Base-by-base conservation (phyloP, 305 asterid species). In the Fraxinus ornus region DNA sequence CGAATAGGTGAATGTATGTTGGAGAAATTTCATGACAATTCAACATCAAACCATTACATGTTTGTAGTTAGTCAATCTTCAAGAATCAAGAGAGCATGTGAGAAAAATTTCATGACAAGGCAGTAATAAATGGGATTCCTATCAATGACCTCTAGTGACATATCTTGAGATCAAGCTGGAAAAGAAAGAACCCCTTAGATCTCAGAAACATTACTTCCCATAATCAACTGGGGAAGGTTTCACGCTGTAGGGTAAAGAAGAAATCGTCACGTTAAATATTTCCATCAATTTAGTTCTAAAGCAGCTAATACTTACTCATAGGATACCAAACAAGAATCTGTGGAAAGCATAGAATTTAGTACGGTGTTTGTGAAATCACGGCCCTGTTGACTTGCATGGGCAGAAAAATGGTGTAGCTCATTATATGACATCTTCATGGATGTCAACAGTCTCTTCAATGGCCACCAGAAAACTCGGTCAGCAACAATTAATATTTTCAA, bases 281-380 rank as follows among this genome's bases (percentile, higher is more conserved):
- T 75, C 41, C 17, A 82, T 41, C 84, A 80, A 84, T 70, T 36
- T 74, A 66, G 57, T 62, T 41, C 68, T 71, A 28, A 78, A 52
- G 78, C 28, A 41, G 84, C 76, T 41, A 79, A 80, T 78, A 90
- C 96, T 89, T 88, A 92, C 96, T 92, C 89, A 78, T 77, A 88
- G 66, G 94, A 84, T 39, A 87, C 89, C 87, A 92, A 88, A 81
- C 90, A 89, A 88, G 94, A 92, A 41, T 87, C 89, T 15, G 89
- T 82, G 77, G 44, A 70, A 74, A 83, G 87, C 81, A 83, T 82
- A 75, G 83, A 22, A 79, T 88, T 85, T 32, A 44, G 37, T 78
- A 76, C 13, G 33, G 83, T 70, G 80, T 84, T 91, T 33, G 80
- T 66, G 80, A 84, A 81, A 80, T 79, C 86, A 76, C 28, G 79